Evolutionary conservation across 352 stramenopile genomes (phyloP).

Genomic region (Pythium brachiatum): DNA sequence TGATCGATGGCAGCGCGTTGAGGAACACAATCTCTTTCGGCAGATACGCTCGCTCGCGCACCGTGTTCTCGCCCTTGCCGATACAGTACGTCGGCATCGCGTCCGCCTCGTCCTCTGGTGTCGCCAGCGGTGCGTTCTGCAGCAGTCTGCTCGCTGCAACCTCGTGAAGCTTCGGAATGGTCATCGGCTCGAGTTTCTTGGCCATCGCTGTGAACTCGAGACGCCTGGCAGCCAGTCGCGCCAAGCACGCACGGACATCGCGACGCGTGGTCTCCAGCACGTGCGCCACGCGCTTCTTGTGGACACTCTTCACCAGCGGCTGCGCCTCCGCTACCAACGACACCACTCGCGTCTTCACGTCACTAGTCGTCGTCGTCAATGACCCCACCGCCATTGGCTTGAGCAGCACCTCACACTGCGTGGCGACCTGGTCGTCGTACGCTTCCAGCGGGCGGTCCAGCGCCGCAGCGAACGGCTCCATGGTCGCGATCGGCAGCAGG

Average conservation of each 20-base stretch:
- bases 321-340: slow-evolving; percentile 40
- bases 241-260: slow-evolving; percentile 23
- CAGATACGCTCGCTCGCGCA: slow-evolving; percentile 30
- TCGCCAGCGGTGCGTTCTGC: slow-evolving; percentile 19
- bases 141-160: slow-evolving; percentile 45
- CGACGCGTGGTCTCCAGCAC: slow-evolving; percentile 19
- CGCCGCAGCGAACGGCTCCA: slow-evolving; percentile 33
- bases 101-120: slow-evolving; percentile 12
- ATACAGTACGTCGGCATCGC: slow-evolving; percentile 39
- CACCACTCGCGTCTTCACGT: slow-evolving; percentile 34
- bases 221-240: slow-evolving; percentile 1
- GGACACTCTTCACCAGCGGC: slow-evolving; percentile 15
- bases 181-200: slow-evolving; percentile 6
- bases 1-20: slow-evolving; percentile 39
- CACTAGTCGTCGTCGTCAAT: slow-evolving; percentile 2
- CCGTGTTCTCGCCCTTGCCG: slow-evolving; percentile 39
- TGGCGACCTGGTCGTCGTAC: slow-evolving; percentile 34
- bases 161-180: slow-evolving; percentile 45
- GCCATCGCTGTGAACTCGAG: neutral
- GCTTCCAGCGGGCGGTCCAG: slow-evolving; percentile 41
- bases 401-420: slow-evolving; percentile 20
- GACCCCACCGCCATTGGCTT: neutral
- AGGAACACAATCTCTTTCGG: slow-evolving; percentile 44
- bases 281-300: slow-evolving; percentile 19
- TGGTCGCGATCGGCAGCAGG: slow-evolving; percentile 26